Conservation (phyloP, 2,329 filamentous ascomycete species). For the Malbranchea zuffiana region DNA sequence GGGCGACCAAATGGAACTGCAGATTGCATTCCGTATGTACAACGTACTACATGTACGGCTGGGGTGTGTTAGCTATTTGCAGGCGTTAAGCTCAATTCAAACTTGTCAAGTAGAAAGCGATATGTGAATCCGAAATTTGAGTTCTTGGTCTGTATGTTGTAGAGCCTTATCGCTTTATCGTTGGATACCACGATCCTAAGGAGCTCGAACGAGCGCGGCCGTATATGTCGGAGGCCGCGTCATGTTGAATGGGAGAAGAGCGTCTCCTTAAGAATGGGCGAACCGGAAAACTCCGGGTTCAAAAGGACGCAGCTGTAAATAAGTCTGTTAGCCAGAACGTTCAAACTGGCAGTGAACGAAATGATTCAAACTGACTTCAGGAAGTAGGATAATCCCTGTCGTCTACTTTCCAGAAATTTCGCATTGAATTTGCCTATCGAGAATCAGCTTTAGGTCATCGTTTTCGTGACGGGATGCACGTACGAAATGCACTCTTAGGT, state of each 20-base stretch:
- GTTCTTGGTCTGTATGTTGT: no score
- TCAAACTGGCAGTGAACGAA: not conserved
- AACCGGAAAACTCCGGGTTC: slow-evolving; percentile 87
- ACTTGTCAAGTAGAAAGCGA: no score
- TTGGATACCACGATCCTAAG: no score
- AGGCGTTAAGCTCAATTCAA: no score
- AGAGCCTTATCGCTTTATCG: no score
- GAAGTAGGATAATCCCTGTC: slow-evolving; percentile 79
- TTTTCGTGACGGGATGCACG: no score
- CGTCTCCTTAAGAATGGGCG: slow-evolving; percentile 85
- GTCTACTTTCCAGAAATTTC: slow-evolving; percentile 73
- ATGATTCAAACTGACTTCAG: slow-evolving; percentile 61
- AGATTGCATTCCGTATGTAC: no score
- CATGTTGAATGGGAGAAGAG: slow-evolving; percentile 45
- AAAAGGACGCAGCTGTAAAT: slow-evolving; percentile 66
- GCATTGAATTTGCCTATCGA: slow-evolving; percentile 58
- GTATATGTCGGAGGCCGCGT: slow-evolving; percentile 3
- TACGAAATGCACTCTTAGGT: slow-evolving; percentile 81
- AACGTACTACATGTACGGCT: no score
- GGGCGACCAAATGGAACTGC: no score
- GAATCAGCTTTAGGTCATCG: no score
- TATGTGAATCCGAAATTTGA: no score
- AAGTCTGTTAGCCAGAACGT: slow-evolving; percentile 10
- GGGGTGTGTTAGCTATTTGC: no score
- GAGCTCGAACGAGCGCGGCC: not conserved